These are phyloP conservation scores for Cadophora sp. DNA, from an alignment of 2,329 filamentous ascomycete genomes.

Conservation along the genomic window DNA sequence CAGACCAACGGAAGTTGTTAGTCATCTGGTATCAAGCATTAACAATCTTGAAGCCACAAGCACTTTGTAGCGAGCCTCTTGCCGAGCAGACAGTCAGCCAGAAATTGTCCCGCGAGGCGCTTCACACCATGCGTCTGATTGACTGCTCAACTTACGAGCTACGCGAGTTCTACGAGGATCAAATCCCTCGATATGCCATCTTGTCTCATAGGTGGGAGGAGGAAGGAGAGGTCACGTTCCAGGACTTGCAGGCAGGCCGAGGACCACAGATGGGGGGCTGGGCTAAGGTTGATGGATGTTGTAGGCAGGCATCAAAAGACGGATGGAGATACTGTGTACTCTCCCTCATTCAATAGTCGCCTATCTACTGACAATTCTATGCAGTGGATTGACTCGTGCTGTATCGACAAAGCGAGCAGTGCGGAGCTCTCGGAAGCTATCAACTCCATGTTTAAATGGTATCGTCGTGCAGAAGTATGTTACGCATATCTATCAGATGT, in stretches of 20 bases:
- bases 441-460: slow-evolving; percentile 17
- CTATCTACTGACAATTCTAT: background rate
- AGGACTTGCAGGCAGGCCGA: slow-evolving; percentile 24
- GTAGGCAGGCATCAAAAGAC: slow-evolving; percentile 25
- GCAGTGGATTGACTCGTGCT: slow-evolving; percentile 15
- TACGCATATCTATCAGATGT: slow-evolving; percentile 8
- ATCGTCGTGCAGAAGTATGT: background rate
- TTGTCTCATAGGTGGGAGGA: background rate
- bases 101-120: too few species aligned
- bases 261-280: slow-evolving; percentile 24
- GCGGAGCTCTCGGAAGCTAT: slow-evolving; percentile 9
- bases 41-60: too few species aligned
- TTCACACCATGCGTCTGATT: background rate
- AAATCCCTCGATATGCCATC: slow-evolving; percentile 4
- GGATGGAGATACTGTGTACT: slow-evolving; percentile 19
- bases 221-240: slow-evolving; percentile 29
- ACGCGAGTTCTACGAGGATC: background rate
- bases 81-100: too few species aligned
- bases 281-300: slow-evolving; percentile 28
- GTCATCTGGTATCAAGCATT: too few species aligned
- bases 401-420: slow-evolving; percentile 18
- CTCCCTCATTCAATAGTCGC: background rate
- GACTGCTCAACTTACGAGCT: background rate
- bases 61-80: too few species aligned
- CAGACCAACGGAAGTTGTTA: too few species aligned